Evolutionary conservation across 768 basidiomycete genomes (phyloP).

Genomic region (Russula olivacea): DNA sequence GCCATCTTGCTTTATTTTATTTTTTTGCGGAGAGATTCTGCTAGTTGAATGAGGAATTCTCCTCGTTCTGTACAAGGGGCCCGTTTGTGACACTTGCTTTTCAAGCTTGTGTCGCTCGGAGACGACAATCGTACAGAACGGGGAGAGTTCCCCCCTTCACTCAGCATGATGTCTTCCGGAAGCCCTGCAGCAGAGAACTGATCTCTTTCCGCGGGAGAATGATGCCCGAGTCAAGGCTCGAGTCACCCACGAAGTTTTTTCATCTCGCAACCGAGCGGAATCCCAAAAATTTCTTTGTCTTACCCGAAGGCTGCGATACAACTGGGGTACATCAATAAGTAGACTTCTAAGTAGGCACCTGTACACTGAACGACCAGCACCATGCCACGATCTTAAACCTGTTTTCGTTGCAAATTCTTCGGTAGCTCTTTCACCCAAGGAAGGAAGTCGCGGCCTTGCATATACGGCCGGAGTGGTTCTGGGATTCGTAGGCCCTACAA

Average conservation of each 20-base stretch:
- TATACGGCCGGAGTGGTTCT: slow-evolving; percentile 85
- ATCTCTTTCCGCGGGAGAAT: neutral
- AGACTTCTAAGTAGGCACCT: slow-evolving; percentile 11
- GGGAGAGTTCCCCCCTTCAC: slow-evolving; percentile 22
- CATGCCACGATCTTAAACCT: slow-evolving; percentile 33
- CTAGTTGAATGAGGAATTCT: slow-evolving; percentile 5
- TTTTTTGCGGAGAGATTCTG: slow-evolving; percentile 3
- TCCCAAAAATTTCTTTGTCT: neutral
- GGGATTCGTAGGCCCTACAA: slow-evolving; percentile 83
- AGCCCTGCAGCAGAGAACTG: neutral
- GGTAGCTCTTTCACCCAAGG: slow-evolving; percentile 80
- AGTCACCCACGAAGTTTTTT: neutral
- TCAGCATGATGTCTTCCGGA: slow-evolving; percentile 6
- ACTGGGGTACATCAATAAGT: slow-evolving; percentile 13
- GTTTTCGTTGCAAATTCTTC: slow-evolving; percentile 73
- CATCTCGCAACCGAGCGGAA: slow-evolving; percentile 5
- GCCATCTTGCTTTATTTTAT: neutral
- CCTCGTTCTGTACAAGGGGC: slow-evolving; percentile 9
- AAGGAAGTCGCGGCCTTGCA: slow-evolving; percentile 90
- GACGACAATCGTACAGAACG: slow-evolving; percentile 21
- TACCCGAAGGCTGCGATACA: neutral
- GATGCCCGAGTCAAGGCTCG: too few relatives aligned
- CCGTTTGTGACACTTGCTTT: slow-evolving; percentile 12
- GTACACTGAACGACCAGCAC: slow-evolving; percentile 10
- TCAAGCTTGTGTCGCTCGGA: slow-evolving; percentile 11